phyloP scores from a whole-genome alignment of 225 moss, liverwort and hornwort genomes.

The Pseudoscleropodium purum region DNA sequence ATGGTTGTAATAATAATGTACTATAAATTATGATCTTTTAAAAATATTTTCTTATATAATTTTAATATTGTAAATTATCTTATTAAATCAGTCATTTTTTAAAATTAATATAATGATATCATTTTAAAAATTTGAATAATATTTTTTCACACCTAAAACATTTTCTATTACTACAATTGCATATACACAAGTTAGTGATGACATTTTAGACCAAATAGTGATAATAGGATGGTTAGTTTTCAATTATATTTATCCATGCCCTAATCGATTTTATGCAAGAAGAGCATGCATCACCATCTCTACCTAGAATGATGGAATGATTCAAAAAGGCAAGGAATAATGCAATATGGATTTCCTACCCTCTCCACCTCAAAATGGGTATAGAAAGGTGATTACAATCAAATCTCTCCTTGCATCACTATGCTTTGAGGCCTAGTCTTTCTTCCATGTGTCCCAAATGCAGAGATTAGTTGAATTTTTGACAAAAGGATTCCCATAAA shows the following conservation, averaged over 20 bases:
- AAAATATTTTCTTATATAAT: background rate
- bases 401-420: background rate
- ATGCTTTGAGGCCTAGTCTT: background rate
- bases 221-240: background rate
- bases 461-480: too few species aligned
- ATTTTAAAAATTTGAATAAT: background rate
- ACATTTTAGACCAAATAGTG: background rate
- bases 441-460: background rate
- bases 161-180: background rate
- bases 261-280: background rate
- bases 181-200: background rate
- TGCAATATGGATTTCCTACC: background rate
- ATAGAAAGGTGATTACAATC: background rate
- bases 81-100: background rate
- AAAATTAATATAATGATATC: background rate
- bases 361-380: accelerated
- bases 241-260: background rate
- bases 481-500: too few species aligned
- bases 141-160: background rate
- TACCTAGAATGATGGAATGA: background rate
- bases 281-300: too few species aligned
- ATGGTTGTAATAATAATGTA: background rate
- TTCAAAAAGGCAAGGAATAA: accelerated
- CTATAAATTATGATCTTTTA: background rate
- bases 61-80: background rate